Evolutionary conservation across 2,329 filamentous ascomycete genomes (phyloP).

Genomic region (Paramyrothecium roridum): DNA sequence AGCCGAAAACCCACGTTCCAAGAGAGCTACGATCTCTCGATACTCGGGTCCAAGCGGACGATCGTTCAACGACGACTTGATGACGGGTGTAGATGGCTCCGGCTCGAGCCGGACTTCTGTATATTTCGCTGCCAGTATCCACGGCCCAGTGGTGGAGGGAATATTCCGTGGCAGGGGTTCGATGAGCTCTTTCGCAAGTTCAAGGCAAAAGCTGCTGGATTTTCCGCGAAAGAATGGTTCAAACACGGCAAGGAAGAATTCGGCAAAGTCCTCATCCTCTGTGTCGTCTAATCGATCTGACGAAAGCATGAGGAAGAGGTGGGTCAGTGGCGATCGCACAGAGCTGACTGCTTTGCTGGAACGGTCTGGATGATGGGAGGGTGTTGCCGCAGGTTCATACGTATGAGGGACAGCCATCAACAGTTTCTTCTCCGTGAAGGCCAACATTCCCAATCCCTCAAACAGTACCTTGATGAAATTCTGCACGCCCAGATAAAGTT

Average conservation of each 20-base stretch:
- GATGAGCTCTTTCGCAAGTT: slow-evolving; percentile 49
- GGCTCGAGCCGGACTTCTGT: neutral
- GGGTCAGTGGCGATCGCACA: slow-evolving; percentile 59
- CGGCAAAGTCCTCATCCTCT: slow-evolving; percentile 42
- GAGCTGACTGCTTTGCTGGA: slow-evolving; percentile 46
- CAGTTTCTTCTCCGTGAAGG: slow-evolving; percentile 61
- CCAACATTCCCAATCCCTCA: slow-evolving; percentile 51
- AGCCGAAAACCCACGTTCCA: slow-evolving; percentile 57
- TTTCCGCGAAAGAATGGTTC: slow-evolving; percentile 57
- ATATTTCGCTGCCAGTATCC: slow-evolving; percentile 45
- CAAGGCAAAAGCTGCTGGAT: slow-evolving; percentile 36
- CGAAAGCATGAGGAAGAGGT: slow-evolving; percentile 62
- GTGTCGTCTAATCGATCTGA: slow-evolving; percentile 42
- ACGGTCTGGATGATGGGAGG: slow-evolving; percentile 59
- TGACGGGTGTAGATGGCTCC: slow-evolving; percentile 12
- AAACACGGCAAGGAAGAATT: slow-evolving; percentile 50
- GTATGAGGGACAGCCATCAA: slow-evolving; percentile 48
- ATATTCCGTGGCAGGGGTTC: slow-evolving; percentile 43
- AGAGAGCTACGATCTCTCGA: slow-evolving; percentile 63
- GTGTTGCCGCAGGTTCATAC: slow-evolving; percentile 62
- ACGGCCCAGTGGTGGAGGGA: slow-evolving; percentile 44
- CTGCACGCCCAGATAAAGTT: slow-evolving; percentile 54
- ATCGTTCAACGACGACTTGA: slow-evolving; percentile 22
- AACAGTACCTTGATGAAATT: slow-evolving; percentile 47
- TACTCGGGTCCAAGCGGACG: slow-evolving; percentile 64